Evolutionary conservation across 1,284 basidiomycete genomes (phyloP).

Genomic region (Sphagnurus paluster): DNA sequence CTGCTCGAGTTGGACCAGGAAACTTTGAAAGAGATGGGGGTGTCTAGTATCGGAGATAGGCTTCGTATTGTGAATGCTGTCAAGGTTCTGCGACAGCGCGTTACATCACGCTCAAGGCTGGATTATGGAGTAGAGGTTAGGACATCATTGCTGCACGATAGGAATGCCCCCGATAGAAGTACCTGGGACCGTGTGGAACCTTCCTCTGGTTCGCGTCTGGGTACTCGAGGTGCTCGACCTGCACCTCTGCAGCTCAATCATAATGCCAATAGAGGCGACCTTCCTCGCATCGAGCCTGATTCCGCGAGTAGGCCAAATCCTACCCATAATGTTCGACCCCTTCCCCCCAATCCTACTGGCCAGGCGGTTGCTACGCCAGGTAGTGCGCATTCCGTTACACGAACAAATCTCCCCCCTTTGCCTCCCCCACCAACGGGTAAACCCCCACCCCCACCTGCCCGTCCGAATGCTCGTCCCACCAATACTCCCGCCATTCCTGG

Average conservation of each 20-base stretch:
- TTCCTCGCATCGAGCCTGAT: slow-evolving; percentile 69
- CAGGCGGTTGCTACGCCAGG: slow-evolving; percentile 25
- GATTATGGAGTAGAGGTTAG: slow-evolving; percentile 14
- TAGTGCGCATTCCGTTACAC: slow-evolving; percentile 32
- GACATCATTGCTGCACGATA: slow-evolving; percentile 18
- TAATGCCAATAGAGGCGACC: slow-evolving; percentile 48
- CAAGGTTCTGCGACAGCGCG: slow-evolving; percentile 71
- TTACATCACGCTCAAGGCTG: slow-evolving; percentile 27
- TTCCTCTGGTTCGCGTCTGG: slow-evolving; percentile 29
- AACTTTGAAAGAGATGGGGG: slow-evolving; percentile 86
- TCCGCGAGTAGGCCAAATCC: slow-evolving; percentile 38
- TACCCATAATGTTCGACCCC: slow-evolving; percentile 41
- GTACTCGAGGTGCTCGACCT: slow-evolving; percentile 56
- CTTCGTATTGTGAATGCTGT: slow-evolving; percentile 85
- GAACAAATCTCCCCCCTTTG: slow-evolving; percentile 59
- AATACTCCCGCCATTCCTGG: slow-evolving; percentile 34
- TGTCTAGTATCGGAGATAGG: slow-evolving; percentile 86
- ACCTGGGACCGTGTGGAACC: slow-evolving; percentile 20
- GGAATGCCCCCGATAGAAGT: slow-evolving; percentile 9
- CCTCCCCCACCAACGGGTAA: slow-evolving; percentile 66
- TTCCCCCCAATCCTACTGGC: slow-evolving; percentile 31
- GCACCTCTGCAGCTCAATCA: slow-evolving; percentile 65
- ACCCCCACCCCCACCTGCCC: slow-evolving; percentile 55
- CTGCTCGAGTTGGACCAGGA: slow-evolving; percentile 86
- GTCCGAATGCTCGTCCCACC: slow-evolving; percentile 22